Evolutionary conservation across 2,329 filamentous ascomycete genomes (phyloP).

Genomic region (Proliferodiscus dingleyae): DNA sequence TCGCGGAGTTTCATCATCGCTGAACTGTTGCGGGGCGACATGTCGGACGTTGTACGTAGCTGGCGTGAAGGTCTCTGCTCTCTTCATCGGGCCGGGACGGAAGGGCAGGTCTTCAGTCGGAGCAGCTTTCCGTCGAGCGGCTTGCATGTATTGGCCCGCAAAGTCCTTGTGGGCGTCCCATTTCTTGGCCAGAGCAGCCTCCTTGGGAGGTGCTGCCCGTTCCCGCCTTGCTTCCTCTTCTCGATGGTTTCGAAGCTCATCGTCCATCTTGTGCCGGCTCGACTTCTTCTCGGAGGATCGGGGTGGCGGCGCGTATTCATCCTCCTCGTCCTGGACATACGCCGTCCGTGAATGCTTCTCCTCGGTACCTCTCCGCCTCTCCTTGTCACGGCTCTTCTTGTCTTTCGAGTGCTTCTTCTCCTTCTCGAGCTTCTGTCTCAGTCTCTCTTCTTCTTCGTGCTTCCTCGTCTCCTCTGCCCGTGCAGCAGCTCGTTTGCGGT

Average conservation of each 20-base stretch:
- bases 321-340: slow-evolving; percentile 27
- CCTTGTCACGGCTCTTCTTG: slow-evolving; percentile 35
- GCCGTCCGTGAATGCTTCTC: slow-evolving; percentile 25
- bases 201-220: slow-evolving; percentile 12
- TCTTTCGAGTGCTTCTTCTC: slow-evolving; percentile 27
- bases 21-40: slow-evolving; percentile 18
- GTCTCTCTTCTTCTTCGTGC: slow-evolving; percentile 30
- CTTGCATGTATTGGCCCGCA: slow-evolving; percentile 29
- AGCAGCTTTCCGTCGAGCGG: slow-evolving; percentile 22
- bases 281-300: slow-evolving; percentile 22
- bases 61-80: slow-evolving; percentile 28
- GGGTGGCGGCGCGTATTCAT: slow-evolving; percentile 17
- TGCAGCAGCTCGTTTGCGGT: slow-evolving; percentile 27
- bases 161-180: slow-evolving; percentile 24
- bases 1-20: slow-evolving; percentile 29
- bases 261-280: slow-evolving; percentile 19
- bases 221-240: slow-evolving; percentile 13
- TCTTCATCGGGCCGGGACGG: slow-evolving; percentile 16
- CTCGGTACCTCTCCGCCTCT: slow-evolving; percentile 34
- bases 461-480: slow-evolving; percentile 33
- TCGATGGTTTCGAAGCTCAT: slow-evolving; percentile 18
- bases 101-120: slow-evolving; percentile 11
- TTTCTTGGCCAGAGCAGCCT: slow-evolving; percentile 21
- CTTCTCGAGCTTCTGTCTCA: slow-evolving; percentile 28
- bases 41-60: slow-evolving; percentile 24